Conservation (phyloP, 495 filamentous ascomycete species). For the Penicillium nucicola region DNA sequence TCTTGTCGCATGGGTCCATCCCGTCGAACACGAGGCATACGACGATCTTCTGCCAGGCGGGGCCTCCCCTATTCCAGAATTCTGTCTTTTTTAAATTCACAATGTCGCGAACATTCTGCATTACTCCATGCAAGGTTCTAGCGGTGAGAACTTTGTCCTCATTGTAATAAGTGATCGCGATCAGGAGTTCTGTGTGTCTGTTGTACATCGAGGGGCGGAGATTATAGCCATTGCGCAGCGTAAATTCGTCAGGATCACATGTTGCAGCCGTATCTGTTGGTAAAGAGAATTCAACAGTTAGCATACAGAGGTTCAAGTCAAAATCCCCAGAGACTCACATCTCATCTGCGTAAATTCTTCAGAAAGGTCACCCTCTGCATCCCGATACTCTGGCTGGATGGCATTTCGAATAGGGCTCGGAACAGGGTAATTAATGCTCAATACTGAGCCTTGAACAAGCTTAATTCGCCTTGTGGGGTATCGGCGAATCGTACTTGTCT, state of each 20-base stretch:
- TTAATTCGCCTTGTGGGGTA: conserved; percentile 95
- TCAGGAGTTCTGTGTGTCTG: conserved; percentile 91
- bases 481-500: conserved; percentile 50
- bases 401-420: conserved; percentile 97
- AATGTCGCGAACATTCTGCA: conserved; percentile 98
- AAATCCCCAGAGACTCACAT: conserved; percentile 48
- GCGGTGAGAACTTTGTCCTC: conserved; percentile 94
- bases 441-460: conserved; percentile 86
- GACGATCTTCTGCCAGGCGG: conserved; percentile 99
- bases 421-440: conserved; percentile 96
- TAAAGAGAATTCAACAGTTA: neutral
- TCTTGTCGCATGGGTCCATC: conserved; percentile 95
- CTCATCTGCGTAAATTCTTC: conserved; percentile 97
- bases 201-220: conserved; percentile 99
- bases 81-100: conserved; percentile 96
- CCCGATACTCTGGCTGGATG: conserved; percentile 84
- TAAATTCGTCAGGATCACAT: conserved; percentile 97
- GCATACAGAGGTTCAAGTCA: too few species aligned
- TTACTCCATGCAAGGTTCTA: conserved; percentile 90
- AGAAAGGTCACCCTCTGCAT: conserved; percentile 73
- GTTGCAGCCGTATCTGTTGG: conserved; percentile 83
- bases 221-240: conserved; percentile 97
- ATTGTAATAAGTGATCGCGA: conserved; percentile 98
- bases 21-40: conserved; percentile 95
- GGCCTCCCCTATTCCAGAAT: conserved; percentile 98